phyloP scores from a whole-genome alignment of 2,329 filamentous ascomycete genomes.

The Davidsoniella eucalypti region DNA sequence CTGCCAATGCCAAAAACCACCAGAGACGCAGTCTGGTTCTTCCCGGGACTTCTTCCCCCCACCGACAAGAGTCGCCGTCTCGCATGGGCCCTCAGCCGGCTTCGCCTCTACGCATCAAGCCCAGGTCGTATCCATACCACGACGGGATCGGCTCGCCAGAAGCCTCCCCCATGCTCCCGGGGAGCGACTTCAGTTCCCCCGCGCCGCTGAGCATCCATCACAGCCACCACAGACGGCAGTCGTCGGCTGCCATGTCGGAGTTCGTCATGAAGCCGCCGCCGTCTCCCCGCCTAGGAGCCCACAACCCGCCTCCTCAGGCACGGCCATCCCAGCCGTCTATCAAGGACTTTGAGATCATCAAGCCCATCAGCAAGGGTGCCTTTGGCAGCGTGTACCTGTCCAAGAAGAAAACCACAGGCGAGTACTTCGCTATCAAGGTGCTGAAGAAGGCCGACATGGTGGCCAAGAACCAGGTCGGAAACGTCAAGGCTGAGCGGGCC shows the following conservation, averaged over 20 bases:
- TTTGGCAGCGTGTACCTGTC: constrained; percentile 96
- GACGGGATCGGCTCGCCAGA: constrained; percentile 69
- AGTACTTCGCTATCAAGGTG: constrained; percentile 98
- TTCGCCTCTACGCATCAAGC: constrained; percentile 78
- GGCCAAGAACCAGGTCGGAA: constrained; percentile 97
- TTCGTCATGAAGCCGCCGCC: constrained; percentile 50
- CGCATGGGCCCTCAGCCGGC: constrained; percentile 48
- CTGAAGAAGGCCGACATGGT: constrained; percentile 99
- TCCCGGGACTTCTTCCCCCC: constrained; percentile 60
- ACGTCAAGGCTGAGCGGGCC: constrained; percentile 93
- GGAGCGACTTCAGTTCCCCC: constrained; percentile 67
- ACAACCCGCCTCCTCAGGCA: constrained; percentile 64
- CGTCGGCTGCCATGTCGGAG: constrained; percentile 71
- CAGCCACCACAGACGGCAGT: constrained; percentile 68
- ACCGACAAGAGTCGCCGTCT: constrained; percentile 77
- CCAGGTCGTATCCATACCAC: constrained; percentile 44
- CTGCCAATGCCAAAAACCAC: constrained; percentile 63
- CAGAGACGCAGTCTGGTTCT: constrained; percentile 79
- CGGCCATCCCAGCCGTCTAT: constrained; percentile 87
- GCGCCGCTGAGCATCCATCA: constrained; percentile 35
- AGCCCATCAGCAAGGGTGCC: constrained; percentile 95
- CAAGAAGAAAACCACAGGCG: constrained; percentile 95
- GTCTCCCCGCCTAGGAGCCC: constrained; percentile 66
- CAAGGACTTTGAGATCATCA: constrained; percentile 98
- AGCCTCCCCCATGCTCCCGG: constrained; percentile 71